These are phyloP conservation scores for Neolentinus lepideus DNA, from an alignment of 1,284 basidiomycete species.

Conservation along the genomic window DNA sequence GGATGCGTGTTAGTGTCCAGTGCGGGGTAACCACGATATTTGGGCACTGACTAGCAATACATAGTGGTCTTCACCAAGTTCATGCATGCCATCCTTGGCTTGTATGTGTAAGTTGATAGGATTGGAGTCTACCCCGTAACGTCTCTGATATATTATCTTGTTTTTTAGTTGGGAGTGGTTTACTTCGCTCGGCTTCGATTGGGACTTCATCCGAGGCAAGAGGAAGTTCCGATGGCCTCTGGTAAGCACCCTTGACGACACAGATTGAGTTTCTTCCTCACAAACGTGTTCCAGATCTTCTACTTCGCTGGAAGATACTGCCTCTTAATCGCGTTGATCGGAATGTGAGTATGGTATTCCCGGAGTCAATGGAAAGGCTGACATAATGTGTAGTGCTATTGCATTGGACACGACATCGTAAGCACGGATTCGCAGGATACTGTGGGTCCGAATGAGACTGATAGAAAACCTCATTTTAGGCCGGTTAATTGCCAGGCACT, in stretches of 20 bases:
- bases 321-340: slow-evolving; percentile 1
- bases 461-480: neutral
- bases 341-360: neutral
- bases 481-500: slow-evolving; percentile 2
- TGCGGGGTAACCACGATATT: neutral
- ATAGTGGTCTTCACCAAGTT: slow-evolving; percentile 1
- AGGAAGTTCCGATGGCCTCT: slow-evolving; percentile 58
- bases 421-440: neutral
- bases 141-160: neutral
- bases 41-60: neutral
- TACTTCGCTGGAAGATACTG: slow-evolving; percentile 8
- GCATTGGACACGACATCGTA: slow-evolving; percentile 1
- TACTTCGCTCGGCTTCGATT: slow-evolving; percentile 61
- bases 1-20: neutral
- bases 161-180: slow-evolving; percentile 59
- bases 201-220: slow-evolving; percentile 52
- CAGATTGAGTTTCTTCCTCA: neutral
- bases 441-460: neutral
- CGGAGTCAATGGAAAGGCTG: neutral
- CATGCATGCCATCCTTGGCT: slow-evolving; percentile 3
- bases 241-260: slow-evolving; percentile 24
- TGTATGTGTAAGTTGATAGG: neutral
- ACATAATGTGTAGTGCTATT: neutral
- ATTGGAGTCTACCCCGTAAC: neutral
- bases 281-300: slow-evolving; percentile 5